Evolutionary conservation across 257 asterid genomes (phyloP), one percentile per base, ranked within the genome.

Genomic region (Solanum dulcamara): DNA sequence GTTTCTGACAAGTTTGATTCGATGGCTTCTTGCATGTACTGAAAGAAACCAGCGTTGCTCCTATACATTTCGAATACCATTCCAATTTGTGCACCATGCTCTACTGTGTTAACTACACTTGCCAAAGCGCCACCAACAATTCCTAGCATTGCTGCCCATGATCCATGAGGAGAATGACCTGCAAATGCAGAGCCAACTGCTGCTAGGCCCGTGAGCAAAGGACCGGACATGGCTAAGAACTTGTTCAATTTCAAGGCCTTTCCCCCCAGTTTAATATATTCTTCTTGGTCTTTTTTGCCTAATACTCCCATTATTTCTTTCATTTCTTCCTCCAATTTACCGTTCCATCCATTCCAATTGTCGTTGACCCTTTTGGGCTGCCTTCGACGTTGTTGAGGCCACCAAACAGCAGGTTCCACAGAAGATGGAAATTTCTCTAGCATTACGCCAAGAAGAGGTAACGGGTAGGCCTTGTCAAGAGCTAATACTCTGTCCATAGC

Each of bases 31-130:
- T 93, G 91, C 94, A 95, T 87, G 68, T 85, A 51, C 88, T 84
- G 67, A 24, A 95, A 95, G 89, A 95, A 93, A 18, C 98, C 97
- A 0, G 98, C 97, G 3, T 92, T 92, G 89, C 92, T 85, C 50
- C 98, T 80, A 67, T 95, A 95, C 97, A 92, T 93, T 77, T 95
- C 98, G 15, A 92, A 91, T 91, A 93, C 94, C 98, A 94, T 95
- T 9, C 98, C 98, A 15, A 92, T 92, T 75, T 94, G 97, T 26
- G 91, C 94, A 0, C 98, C 98, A 81, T 95, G 98, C 64, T 94
- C 95, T 3, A 93, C 3, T 44, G 93, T 80, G 90, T 91, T 95
- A 86, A 93, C 94, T 28, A 86, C 92, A 7, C 89, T 91, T 12
- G 97, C 98, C 86, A 94, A 72, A 38, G 96, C 97, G 0, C 98